Evolutionary conservation across 306 rosid species (phyloP).

Genomic region (Luffa aegyptiaca): DNA sequence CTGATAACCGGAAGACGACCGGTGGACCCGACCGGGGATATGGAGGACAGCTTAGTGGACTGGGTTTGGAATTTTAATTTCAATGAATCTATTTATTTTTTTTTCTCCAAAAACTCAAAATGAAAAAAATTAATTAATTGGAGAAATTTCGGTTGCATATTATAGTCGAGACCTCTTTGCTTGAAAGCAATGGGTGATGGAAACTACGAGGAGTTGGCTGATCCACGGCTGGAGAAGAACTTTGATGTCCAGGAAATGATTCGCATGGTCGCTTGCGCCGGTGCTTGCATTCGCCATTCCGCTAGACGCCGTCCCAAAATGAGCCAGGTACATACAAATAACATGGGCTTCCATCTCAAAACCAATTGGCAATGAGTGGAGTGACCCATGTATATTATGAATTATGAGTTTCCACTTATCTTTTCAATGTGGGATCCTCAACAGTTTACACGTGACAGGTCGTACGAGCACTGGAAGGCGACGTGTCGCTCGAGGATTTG

Average conservation of each 20-base stretch:
- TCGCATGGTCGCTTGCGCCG: constrained; percentile 76
- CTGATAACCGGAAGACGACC: constrained; percentile 63
- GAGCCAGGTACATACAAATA: constrained; percentile 46
- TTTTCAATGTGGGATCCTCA: no score
- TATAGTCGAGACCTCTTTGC: constrained; percentile 60
- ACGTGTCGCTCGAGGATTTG: constrained; percentile 53
- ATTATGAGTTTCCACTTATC: no score
- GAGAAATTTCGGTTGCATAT: constrained; percentile 6
- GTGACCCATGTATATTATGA: no score
- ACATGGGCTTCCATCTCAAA: no score
- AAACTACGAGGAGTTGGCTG: constrained; percentile 36
- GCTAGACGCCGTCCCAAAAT: constrained; percentile 65
- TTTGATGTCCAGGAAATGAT: constrained; percentile 38
- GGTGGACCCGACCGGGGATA: constrained; percentile 25
- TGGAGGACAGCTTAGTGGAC: constrained; percentile 70
- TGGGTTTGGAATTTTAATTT: constrained; percentile 39
- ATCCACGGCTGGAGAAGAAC: constrained; percentile 43
- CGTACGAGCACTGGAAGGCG: constrained; percentile 74
- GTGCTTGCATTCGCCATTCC: constrained; percentile 53
- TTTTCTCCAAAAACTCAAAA: neutral
- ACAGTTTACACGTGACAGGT: constrained; percentile 25
- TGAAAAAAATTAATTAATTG: neutral
- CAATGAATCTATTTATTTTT: neutral
- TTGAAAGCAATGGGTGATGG: constrained; percentile 33
- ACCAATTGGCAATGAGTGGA: no score